Conservation (phyloP, 2,329 filamentous ascomycete genomes). For the Diplodia sapinea region DNA sequence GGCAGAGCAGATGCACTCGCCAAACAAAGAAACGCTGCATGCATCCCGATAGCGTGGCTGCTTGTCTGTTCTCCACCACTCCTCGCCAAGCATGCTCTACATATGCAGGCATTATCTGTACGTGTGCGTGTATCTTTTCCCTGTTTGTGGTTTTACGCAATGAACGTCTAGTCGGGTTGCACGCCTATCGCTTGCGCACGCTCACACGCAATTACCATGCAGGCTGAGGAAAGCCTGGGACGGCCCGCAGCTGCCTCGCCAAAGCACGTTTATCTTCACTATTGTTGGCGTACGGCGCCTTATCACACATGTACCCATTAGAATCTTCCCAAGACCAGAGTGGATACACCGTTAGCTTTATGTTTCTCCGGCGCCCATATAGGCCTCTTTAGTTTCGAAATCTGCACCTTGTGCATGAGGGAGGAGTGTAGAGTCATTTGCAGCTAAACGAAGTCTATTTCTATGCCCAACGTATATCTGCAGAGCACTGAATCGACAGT, state of each 20-base stretch:
- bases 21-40: background rate
- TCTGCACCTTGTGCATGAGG: too few relatives aligned
- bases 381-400: too few relatives aligned
- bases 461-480: too few relatives aligned
- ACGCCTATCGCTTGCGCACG: conserved; percentile 8
- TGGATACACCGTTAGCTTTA: too few relatives aligned
- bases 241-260: conserved; percentile 1
- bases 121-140: background rate
- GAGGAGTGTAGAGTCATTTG: too few relatives aligned
- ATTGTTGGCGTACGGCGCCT: conserved; percentile 1
- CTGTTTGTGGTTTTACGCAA: background rate
- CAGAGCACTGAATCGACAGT: too few relatives aligned
- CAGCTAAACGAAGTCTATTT: too few relatives aligned
- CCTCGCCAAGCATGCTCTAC: conserved; percentile 4
- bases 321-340: background rate
- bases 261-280: conserved; percentile 17
- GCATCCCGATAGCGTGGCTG: background rate
- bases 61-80: conserved; percentile 1
- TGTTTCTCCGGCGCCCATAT: too few relatives aligned
- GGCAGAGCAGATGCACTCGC: background rate
- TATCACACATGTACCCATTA: background rate
- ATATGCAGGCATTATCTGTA: background rate
- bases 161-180: background rate
- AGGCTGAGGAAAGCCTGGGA: conserved; percentile 5
- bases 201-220: background rate